phyloP scores from a whole-genome alignment of 768 basidiomycete species.

The Mycena maculata region DNA sequence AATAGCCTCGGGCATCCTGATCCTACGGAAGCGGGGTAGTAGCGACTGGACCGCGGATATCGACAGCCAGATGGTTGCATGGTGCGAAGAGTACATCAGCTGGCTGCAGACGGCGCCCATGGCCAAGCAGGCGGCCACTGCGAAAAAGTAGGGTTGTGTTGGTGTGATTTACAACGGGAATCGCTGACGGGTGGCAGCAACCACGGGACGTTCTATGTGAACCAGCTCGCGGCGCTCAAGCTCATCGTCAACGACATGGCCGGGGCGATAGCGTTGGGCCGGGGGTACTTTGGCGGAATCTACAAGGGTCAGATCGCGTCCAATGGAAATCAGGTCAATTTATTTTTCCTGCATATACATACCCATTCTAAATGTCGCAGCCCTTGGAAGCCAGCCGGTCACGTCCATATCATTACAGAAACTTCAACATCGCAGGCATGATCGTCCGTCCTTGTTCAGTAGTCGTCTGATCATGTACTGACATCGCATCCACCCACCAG shows the following conservation, averaged over 20 bases:
- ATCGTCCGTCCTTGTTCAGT: slow-evolving; percentile 55
- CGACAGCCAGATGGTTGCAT: slow-evolving; percentile 60
- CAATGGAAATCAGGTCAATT: slow-evolving; percentile 65
- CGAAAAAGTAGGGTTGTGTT: slow-evolving; percentile 58
- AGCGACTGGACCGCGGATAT: slow-evolving; percentile 67
- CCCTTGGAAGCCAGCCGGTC: slow-evolving; percentile 72
- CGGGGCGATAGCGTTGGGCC: slow-evolving; percentile 60
- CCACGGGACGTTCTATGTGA: slow-evolving; percentile 73
- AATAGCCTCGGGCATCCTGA: slow-evolving; percentile 62
- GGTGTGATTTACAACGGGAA: background rate
- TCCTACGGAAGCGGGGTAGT: slow-evolving; percentile 61
- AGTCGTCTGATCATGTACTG: background rate
- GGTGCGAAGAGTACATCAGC: slow-evolving; percentile 62
- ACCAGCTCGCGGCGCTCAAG: slow-evolving; percentile 69
- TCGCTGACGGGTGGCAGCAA: slow-evolving; percentile 55
- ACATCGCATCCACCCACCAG: slow-evolving; percentile 41
- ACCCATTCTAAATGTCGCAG: slow-evolving; percentile 44
- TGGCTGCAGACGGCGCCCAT: slow-evolving; percentile 66
- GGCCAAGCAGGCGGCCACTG: slow-evolving; percentile 57
- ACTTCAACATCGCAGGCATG: slow-evolving; percentile 78
- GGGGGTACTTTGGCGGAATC: slow-evolving; percentile 61
- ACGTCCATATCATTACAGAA: slow-evolving; percentile 74
- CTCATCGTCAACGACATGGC: slow-evolving; percentile 61
- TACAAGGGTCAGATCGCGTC: slow-evolving; percentile 65
- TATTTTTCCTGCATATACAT: background rate